phyloP scores from a whole-genome alignment of 495 filamentous ascomycete genomes.

The Xylaria cubensis region DNA sequence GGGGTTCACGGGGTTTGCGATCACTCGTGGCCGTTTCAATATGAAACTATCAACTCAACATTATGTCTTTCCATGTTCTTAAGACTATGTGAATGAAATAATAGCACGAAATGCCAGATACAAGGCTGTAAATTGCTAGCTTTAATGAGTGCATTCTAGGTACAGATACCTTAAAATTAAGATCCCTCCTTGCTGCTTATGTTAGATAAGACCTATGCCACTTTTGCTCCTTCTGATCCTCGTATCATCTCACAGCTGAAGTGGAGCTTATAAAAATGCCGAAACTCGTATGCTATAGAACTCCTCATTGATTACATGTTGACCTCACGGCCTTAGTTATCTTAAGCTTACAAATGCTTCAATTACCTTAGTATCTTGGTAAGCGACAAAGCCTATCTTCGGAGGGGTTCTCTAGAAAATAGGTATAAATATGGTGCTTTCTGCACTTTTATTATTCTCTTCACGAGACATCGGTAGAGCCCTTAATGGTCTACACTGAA shows the following conservation, averaged over 20 bases:
- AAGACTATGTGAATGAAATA: no score
- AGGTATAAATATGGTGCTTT: background rate
- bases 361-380: background rate
- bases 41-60: no score
- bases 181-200: no score
- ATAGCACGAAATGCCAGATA: no score
- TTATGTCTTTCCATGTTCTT: no score
- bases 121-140: no score
- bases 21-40: no score
- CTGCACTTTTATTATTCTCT: background rate
- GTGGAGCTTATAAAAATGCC: no score
- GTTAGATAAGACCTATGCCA: background rate
- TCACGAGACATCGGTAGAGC: background rate
- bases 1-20: no score
- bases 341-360: constrained; percentile 1
- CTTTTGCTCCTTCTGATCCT: background rate
- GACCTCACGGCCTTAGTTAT: background rate
- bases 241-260: no score
- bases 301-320: background rate
- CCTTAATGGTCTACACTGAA: background rate
- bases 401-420: background rate
- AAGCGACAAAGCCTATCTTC: background rate
- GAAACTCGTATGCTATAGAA: background rate
- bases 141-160: no score
- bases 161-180: no score